Evolutionary conservation across 805 yeast genomes (phyloP), one percentile per base, ranked within the genome.

Genomic region (Jamesozyma lodderae): DNA sequence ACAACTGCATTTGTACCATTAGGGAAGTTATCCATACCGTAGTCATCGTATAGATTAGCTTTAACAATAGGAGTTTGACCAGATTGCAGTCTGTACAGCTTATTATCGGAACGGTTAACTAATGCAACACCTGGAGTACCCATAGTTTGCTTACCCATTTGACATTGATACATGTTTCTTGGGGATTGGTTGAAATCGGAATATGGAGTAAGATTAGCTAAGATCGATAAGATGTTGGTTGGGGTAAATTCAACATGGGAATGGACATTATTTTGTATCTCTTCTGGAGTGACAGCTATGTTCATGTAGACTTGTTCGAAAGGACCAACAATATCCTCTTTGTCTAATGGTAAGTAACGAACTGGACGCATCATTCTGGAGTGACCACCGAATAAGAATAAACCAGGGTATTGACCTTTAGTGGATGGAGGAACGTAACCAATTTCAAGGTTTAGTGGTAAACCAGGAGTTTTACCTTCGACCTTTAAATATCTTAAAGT

Each of bases 91-190:
- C 90, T 79, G 66, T 92, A 92, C 43, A 92, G 67, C 62, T 90
- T 92, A 68, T 92, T 92, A 63, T 92, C 98, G 1, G 95, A 82
- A 63, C 98, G 76, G 62, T 87, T 95, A 32, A 69, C 75, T 38
- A 90, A 69, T 0, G 94, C 97, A 46, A 92, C 95, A 67, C 97
- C 97, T 7, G 98, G 98, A 4, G 98, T 92, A 65, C 98, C 98
- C 98, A 92, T 92, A 16, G 98, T 90, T 70, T 92, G 98, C 68
- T 92, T 92, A 77, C 96, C 97, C 98, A 92, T 92, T 73, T 92
- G 98, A 68, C 98, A 92, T 69, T 92, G 98, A 63, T 92, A 92
- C 97, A 92, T 92, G 63, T 92, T 92, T 77, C 98, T 83, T 56
- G 98, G 98, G 20, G 96, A 88, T 70, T 92, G 98, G 65, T 92